Conservation (phyloP, 208 protist genomes). For the Strigomonas galati region DNA sequence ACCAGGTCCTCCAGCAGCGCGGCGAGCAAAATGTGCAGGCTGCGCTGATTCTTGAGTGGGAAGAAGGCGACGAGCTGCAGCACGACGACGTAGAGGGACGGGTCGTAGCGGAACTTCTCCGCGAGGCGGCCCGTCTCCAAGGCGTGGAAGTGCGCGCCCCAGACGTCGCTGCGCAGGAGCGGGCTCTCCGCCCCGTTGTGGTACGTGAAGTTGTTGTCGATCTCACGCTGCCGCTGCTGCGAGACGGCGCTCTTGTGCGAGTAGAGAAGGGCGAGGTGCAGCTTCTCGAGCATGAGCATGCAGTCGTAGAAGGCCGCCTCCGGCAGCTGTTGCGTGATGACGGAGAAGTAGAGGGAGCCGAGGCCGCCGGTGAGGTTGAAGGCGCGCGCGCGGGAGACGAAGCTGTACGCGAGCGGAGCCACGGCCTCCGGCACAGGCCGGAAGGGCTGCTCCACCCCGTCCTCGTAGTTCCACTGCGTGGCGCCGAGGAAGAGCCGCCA, state of each 20-base stretch:
- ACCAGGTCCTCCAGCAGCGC: conserved; percentile 31
- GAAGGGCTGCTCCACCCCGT: conserved; percentile 14
- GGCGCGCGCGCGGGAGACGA: conserved; percentile 34
- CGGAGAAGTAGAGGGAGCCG: conserved; percentile 38
- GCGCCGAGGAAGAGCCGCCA: conserved; percentile 40
- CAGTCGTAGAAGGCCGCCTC: conserved; percentile 44
- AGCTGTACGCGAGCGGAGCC: conserved; percentile 40
- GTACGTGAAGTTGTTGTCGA: background rate
- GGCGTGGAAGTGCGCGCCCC: background rate
- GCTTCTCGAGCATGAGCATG: conserved; percentile 48
- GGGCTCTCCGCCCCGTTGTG: background rate
- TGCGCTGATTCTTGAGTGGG: conserved; percentile 27
- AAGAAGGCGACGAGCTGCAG: conserved; percentile 40
- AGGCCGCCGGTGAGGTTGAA: conserved; percentile 45
- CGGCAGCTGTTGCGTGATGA: conserved; percentile 35
- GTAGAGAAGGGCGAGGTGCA: conserved; percentile 20
- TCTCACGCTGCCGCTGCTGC: conserved; percentile 16
- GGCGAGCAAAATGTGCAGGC: conserved; percentile 23
- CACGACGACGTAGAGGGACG: conserved; percentile 26
- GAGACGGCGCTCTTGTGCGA: background rate
- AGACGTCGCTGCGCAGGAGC: background rate
- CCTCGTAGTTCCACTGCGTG: conserved; percentile 39
- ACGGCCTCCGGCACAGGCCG: conserved; percentile 15
- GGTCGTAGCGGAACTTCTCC: background rate
- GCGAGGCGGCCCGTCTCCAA: background rate